These are phyloP conservation scores for Aspergillus pseudoglaucus DNA, from an alignment of 2,329 filamentous ascomycete genomes.

Conservation along the genomic window DNA sequence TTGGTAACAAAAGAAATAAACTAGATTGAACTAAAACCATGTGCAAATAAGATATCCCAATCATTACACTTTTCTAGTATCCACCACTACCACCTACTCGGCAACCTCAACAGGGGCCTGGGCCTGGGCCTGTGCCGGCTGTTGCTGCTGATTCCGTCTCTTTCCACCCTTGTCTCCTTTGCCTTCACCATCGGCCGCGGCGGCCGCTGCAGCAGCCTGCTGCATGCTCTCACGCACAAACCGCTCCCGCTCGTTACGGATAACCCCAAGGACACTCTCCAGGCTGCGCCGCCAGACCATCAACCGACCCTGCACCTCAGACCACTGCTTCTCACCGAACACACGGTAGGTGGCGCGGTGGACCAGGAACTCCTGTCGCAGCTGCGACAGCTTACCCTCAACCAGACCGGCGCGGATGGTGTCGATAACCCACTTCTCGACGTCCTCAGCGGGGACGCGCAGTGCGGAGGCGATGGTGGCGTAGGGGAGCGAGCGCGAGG, in stretches of 20 bases:
- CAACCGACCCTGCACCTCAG: slow-evolving; percentile 81
- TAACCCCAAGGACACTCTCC: slow-evolving; percentile 67
- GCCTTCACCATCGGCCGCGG: slow-evolving; percentile 20
- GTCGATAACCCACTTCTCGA: slow-evolving; percentile 98
- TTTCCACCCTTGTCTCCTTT: slow-evolving; percentile 14
- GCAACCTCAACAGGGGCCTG: slow-evolving; percentile 24
- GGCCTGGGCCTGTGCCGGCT: slow-evolving; percentile 23
- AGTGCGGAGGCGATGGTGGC: slow-evolving; percentile 75
- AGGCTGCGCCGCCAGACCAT: slow-evolving; percentile 87
- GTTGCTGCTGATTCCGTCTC: slow-evolving; percentile 24
- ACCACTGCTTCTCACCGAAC: slow-evolving; percentile 97
- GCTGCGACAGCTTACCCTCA: slow-evolving; percentile 91
- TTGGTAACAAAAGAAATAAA: slow-evolving; percentile 12
- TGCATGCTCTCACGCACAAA: slow-evolving; percentile 62
- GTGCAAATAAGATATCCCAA: slow-evolving; percentile 2
- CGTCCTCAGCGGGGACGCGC: slow-evolving; percentile 72
- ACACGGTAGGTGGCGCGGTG: slow-evolving; percentile 95
- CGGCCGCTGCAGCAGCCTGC: slow-evolving; percentile 40
- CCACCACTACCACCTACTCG: slow-evolving; percentile 16
- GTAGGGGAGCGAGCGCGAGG: slow-evolving; percentile 84
- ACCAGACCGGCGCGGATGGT: slow-evolving; percentile 92
- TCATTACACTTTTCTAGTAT: slow-evolving; percentile 4
- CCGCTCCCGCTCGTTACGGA: slow-evolving; percentile 74
- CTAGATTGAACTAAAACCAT: slow-evolving; percentile 12
- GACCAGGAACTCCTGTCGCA: slow-evolving; percentile 87